Percentiles rank a stretch among this genome's conserved stretches.
Evolutionary conservation across 2,329 filamentous ascomycete species (phyloP).

Genomic region (Colletotrichum cordylinicola): DNA sequence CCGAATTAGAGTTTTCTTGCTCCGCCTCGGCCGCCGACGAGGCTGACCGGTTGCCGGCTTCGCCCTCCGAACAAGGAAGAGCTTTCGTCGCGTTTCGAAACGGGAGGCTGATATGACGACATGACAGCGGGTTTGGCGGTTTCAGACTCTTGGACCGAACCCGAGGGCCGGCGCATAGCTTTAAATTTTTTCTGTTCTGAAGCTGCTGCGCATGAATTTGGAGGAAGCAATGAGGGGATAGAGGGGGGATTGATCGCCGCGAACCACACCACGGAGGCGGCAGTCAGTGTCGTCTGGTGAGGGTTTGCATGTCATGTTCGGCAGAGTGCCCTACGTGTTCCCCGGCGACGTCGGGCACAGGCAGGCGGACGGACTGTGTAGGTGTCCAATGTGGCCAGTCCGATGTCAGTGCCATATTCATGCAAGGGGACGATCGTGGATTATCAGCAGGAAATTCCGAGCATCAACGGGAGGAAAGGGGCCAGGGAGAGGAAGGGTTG

Average conservation of each 20-base stretch:
- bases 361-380: background rate
- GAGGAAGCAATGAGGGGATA: background rate
- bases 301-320: constrained; percentile 1
- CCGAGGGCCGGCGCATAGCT: background rate
- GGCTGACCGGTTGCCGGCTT: background rate
- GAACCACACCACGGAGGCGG: background rate
- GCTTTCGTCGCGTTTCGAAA: constrained; percentile 11
- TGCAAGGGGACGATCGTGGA: constrained; percentile 16
- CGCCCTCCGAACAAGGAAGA: background rate
- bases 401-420: constrained; percentile 12
- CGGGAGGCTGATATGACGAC: constrained; percentile 2
- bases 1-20: background rate
- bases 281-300: background rate
- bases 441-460: background rate
- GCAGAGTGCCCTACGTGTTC: background rate
- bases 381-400: background rate
- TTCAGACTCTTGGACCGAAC: background rate
- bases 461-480: background rate
- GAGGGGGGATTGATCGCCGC: background rate
- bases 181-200: background rate
- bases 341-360: background rate
- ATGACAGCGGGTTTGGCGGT: constrained; percentile 3
- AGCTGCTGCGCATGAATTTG: constrained; percentile 5
- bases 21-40: constrained; percentile 3
- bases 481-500: background rate